A percentile compares a stretch with the other conserved stretches of the same genome.
phyloP scores from a whole-genome alignment of 1,139 yeast species.

The Yamadazyma oceani region DNA sequence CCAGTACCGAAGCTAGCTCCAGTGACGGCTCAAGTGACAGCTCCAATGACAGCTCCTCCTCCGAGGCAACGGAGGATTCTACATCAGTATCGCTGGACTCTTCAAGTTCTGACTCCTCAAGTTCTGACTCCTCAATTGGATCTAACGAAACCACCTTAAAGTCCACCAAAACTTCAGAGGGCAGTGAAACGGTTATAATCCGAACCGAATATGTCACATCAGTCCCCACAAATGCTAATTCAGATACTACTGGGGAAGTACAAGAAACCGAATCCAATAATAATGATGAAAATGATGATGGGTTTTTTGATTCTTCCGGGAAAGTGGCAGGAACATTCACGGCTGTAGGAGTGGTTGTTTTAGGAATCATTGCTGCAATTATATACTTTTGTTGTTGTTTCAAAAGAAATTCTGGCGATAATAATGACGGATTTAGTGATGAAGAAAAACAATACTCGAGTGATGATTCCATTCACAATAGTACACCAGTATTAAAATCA shows the following conservation, averaged over 20 bases:
- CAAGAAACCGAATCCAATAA: slow-evolving; percentile 12
- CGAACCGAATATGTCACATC: slow-evolving; percentile 23
- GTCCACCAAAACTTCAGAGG: slow-evolving; percentile 28
- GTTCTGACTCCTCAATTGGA: not conserved
- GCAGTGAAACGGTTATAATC: slow-evolving; percentile 21
- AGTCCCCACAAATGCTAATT: slow-evolving; percentile 7
- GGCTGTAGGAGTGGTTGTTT: slow-evolving; percentile 59
- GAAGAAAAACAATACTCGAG: slow-evolving; percentile 35
- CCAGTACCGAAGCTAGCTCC: not conserved
- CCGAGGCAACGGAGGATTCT: too few species aligned
- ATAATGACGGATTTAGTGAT: slow-evolving; percentile 34
- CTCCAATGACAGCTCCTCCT: too few species aligned
- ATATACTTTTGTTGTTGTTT: slow-evolving; percentile 40
- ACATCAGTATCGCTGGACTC: too few species aligned
- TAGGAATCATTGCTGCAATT: slow-evolving; percentile 36
- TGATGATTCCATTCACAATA: slow-evolving; percentile 16
- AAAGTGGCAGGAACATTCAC: slow-evolving; percentile 76
- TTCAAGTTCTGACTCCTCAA: not conserved
- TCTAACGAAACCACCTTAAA: slow-evolving; percentile 18
- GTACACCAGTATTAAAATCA: slow-evolving; percentile 17
- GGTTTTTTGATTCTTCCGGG: slow-evolving; percentile 57
- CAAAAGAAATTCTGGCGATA: slow-evolving; percentile 18
- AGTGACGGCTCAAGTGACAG: too few species aligned
- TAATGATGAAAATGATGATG: too few species aligned
- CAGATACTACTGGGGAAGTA: slow-evolving; percentile 4